These are phyloP conservation scores for Apiospora arundinis DNA, from an alignment of 2,329 filamentous ascomycete genomes.

Conservation along the genomic window DNA sequence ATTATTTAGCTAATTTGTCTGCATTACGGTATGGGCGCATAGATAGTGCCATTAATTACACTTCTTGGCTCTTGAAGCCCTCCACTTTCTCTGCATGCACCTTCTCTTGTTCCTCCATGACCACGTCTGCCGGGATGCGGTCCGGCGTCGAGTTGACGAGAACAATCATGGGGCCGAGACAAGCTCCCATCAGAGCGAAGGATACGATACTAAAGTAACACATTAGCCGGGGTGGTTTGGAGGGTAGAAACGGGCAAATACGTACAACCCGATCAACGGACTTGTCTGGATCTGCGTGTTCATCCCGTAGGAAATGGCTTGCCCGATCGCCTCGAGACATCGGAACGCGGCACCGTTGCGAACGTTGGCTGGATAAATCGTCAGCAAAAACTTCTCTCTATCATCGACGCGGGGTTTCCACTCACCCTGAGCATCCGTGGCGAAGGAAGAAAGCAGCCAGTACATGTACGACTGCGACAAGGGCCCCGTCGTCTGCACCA, in stretches of 20 bases:
- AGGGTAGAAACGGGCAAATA: slow-evolving; percentile 5
- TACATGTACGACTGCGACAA: slow-evolving; percentile 53
- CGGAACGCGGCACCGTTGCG: slow-evolving; percentile 49
- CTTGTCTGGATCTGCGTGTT: slow-evolving; percentile 46
- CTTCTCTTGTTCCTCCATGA: slow-evolving; percentile 41
- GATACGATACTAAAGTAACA: slow-evolving; percentile 42
- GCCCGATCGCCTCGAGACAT: slow-evolving; percentile 48
- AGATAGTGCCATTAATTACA: not conserved
- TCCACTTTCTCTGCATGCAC: slow-evolving; percentile 26
- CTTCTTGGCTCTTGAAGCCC: not conserved
- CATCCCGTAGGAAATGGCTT: slow-evolving; percentile 49
- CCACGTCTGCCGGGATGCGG: slow-evolving; percentile 46
- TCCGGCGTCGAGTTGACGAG: slow-evolving; percentile 48
- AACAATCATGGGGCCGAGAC: slow-evolving; percentile 44
- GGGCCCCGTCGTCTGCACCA: slow-evolving; percentile 49
- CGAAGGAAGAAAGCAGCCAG: slow-evolving; percentile 50
- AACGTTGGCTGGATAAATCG: slow-evolving; percentile 43
- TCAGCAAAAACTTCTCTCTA: not conserved
- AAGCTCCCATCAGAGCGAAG: slow-evolving; percentile 44
- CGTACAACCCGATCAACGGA: slow-evolving; percentile 47
- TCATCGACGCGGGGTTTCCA: not conserved
- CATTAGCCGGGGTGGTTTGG: not conserved
- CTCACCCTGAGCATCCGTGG: slow-evolving; percentile 46
- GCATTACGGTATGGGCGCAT: not conserved
- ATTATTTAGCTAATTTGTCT: not conserved